A percentile compares a stretch with the other conserved stretches of the same genome.
These are phyloP conservation scores for Apiospora koreana DNA, from an alignment of 2,329 filamentous ascomycete genomes.

Conservation along the genomic window DNA sequence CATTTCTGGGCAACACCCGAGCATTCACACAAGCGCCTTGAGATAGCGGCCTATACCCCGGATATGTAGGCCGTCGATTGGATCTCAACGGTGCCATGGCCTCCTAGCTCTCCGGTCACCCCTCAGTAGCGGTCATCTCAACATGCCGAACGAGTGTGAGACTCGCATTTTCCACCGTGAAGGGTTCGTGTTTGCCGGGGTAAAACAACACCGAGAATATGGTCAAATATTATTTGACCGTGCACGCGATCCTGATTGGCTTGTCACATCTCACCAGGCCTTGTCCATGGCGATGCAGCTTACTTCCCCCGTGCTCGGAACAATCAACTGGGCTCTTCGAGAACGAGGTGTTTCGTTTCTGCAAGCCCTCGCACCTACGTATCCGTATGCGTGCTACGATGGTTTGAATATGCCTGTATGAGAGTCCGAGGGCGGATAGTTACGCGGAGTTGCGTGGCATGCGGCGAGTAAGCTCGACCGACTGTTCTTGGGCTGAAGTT, in stretches of 20 bases:
- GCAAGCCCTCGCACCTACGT: neutral
- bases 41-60: neutral
- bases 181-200: neutral
- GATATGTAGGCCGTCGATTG: neutral
- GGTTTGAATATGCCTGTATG: neutral
- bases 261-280: neutral
- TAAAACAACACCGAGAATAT: neutral
- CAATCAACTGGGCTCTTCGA: neutral
- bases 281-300: slow-evolving; percentile 2
- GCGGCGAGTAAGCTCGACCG: neutral
- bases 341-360: neutral
- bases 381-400: neutral
- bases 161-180: neutral
- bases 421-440: neutral
- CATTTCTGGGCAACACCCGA: neutral
- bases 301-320: neutral
- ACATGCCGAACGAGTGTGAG: neutral
- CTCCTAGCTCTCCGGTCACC: neutral
- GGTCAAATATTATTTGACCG: neutral
- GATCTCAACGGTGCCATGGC: neutral
- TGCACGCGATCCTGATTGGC: neutral
- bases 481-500: neutral
- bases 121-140: neutral
- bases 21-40: neutral
- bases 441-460: neutral